Conservation (phyloP, 1,284 basidiomycete genomes). For the Pseudozyma pruni region DNA sequence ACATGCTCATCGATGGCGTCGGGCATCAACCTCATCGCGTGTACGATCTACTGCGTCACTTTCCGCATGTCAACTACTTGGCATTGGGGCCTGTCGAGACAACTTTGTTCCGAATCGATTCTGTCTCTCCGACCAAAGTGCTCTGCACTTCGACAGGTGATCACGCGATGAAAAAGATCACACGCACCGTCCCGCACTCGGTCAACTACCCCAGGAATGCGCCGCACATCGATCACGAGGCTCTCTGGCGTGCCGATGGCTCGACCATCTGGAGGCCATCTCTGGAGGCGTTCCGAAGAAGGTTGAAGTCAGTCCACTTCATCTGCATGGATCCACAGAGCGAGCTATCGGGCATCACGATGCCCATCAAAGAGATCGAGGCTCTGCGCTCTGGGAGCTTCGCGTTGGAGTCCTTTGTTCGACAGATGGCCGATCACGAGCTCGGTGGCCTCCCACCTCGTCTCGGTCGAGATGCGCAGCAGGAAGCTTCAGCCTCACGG, state of each 20-base stretch:
- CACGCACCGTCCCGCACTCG: not conserved
- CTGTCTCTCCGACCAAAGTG: slow-evolving; percentile 4
- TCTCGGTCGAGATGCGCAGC: not conserved
- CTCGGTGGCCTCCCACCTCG: slow-evolving; percentile 2
- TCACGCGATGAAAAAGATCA: not conserved
- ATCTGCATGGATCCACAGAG: slow-evolving; percentile 21
- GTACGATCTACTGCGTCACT: slow-evolving; percentile 14
- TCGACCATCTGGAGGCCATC: slow-evolving; percentile 7
- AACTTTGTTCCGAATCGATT: not conserved
- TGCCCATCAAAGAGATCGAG: slow-evolving; percentile 37
- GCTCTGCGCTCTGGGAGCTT: slow-evolving; percentile 36
- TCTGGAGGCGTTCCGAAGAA: not conserved
- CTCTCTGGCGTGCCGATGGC: slow-evolving; percentile 7
- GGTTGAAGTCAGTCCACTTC: slow-evolving; percentile 16
- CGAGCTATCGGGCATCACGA: slow-evolving; percentile 36
- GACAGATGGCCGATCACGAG: not conserved
- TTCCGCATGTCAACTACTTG: slow-evolving; percentile 25
- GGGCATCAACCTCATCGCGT: not conserved
- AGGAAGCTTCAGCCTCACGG: not conserved
- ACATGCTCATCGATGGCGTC: not conserved
- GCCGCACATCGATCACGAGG: not conserved
- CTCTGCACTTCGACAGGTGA: not conserved
- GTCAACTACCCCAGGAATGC: not conserved
- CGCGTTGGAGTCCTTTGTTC: not conserved
- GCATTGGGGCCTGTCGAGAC: slow-evolving; percentile 10